These are phyloP conservation scores for Ceratobasidium sp. DNA, from an alignment of 1,284 basidiomycete genomes.

Conservation along the genomic window DNA sequence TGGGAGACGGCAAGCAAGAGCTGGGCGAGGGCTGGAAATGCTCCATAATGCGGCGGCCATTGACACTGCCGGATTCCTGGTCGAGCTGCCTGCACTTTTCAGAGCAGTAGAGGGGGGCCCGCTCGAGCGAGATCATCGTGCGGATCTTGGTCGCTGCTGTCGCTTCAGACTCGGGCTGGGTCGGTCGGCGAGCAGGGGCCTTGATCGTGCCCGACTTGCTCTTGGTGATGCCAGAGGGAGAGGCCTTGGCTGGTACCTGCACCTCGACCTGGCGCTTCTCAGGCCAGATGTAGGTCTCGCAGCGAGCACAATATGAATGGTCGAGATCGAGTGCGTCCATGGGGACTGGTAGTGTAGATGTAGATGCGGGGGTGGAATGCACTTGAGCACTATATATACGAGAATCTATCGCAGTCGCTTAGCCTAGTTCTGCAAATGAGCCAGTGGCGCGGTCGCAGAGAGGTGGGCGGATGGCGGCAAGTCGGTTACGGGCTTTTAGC, in stretches of 20 bases:
- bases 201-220: conserved; percentile 15
- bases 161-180: no score
- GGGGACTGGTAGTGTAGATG: background rate
- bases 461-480: no score
- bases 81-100: conserved; percentile 63
- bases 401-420: no score
- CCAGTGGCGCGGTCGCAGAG: no score
- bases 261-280: conserved; percentile 37
- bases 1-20: conserved; percentile 2
- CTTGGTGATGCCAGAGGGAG: background rate
- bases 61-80: conserved; percentile 38
- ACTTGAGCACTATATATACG: no score
- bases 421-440: no score
- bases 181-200: conserved; percentile 47
- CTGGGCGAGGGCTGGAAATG: conserved; percentile 29
- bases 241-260: conserved; percentile 18
- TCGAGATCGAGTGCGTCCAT: conserved; percentile 37
- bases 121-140: conserved; percentile 73
- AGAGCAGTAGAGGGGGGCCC: conserved; percentile 77
- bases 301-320: conserved; percentile 38
- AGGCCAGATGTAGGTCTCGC: conserved; percentile 39
- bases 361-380: no score
- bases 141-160: conserved; percentile 57
- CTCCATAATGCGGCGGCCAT: conserved; percentile 38
- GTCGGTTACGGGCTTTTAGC: background rate